phyloP scores from a whole-genome alignment of 2,329 filamentous ascomycete genomes.

The Aspergillus neotritici region DNA sequence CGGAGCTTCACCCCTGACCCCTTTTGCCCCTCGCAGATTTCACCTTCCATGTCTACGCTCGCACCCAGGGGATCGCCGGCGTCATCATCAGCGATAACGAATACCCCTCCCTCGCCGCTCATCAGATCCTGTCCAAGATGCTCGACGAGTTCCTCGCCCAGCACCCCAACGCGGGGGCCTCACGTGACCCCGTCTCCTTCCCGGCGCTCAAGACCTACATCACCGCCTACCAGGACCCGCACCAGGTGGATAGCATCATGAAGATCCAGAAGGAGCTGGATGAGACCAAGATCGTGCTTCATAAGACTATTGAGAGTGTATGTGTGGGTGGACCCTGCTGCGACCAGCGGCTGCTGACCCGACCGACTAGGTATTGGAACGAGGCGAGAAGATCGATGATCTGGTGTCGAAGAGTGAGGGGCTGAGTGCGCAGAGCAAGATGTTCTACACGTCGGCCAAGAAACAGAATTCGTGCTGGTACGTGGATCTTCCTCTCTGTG shows the following conservation, averaged over 20 bases:
- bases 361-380: constrained; percentile 53
- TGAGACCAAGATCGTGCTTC: constrained; percentile 93
- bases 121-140: constrained; percentile 79
- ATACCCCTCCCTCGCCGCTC: constrained; percentile 73
- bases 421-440: constrained; percentile 86
- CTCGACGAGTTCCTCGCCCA: constrained; percentile 78
- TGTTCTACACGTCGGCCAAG: constrained; percentile 83
- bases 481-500: no score
- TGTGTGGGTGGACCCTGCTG: not conserved
- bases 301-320: constrained; percentile 82
- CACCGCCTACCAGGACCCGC: constrained; percentile 74
- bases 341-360: not conserved
- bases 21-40: constrained; percentile 19
- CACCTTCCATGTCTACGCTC: constrained; percentile 66
- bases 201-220: constrained; percentile 74
- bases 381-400: constrained; percentile 94
- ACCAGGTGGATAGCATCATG: constrained; percentile 84
- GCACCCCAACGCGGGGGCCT: constrained; percentile 56
- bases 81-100: constrained; percentile 72
- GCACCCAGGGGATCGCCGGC: constrained; percentile 65
- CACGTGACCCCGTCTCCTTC: constrained; percentile 51
- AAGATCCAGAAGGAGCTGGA: constrained; percentile 96
- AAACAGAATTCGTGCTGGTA: constrained; percentile 72
- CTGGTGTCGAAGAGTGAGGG: constrained; percentile 90
- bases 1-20: constrained; percentile 5